phyloP scores from a whole-genome alignment of 192 early-diverging fungal genomes.

The Linnemannia schmuckeri region DNA sequence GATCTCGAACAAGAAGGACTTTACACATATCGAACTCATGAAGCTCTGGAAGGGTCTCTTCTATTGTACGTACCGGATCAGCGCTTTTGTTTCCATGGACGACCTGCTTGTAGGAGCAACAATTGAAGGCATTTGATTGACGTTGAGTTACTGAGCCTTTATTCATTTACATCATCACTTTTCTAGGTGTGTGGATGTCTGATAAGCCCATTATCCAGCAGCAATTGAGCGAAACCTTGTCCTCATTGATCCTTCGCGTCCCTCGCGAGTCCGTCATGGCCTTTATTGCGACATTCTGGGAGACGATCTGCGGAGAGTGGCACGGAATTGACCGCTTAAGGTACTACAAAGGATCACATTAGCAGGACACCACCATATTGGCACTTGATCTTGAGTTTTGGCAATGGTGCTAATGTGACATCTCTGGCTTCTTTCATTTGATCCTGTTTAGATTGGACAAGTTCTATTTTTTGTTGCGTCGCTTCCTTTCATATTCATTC shows the following conservation, averaged over 20 bases:
- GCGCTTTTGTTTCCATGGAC: not conserved
- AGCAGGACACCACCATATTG: not conserved
- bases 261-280: conserved; percentile 61
- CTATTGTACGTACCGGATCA: conserved; percentile 74
- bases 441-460: conserved; percentile 75
- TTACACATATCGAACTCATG: conserved; percentile 75
- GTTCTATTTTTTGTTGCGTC: conserved; percentile 79
- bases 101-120: not conserved
- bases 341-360: conserved; percentile 44
- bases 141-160: not conserved
- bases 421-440: not conserved
- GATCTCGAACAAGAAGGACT: conserved; percentile 64
- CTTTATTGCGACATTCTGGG: conserved; percentile 77
- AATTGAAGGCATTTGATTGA: not conserved
- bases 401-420: not conserved
- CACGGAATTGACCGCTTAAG: conserved; percentile 82
- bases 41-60: conserved; percentile 96
- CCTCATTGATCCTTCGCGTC: conserved; percentile 65
- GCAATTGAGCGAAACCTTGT: conserved; percentile 86
- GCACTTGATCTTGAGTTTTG: not conserved
- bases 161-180: not conserved
- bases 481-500: conserved; percentile 75
- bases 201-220: conserved; percentile 95
- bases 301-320: conserved; percentile 78
- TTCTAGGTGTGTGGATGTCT: conserved; percentile 93